These are phyloP conservation scores for Acer yangbiense DNA, from an alignment of 345 rosid genomes.

Conservation along the genomic window DNA sequence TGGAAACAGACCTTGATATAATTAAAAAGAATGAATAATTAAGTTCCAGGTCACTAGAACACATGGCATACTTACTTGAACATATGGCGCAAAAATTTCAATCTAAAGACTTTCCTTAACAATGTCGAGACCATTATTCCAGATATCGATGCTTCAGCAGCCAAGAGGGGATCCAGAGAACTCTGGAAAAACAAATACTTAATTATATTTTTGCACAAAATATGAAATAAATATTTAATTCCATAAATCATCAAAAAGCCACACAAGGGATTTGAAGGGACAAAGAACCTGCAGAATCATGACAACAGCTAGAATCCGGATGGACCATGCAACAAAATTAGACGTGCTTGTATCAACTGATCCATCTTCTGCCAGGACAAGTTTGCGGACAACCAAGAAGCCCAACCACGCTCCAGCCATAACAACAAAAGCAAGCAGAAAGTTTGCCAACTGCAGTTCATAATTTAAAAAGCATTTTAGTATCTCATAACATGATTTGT, in stretches of 20 bases:
- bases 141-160: constrained; percentile 57
- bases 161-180: constrained; percentile 79
- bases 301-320: constrained; percentile 60
- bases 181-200: constrained; percentile 50
- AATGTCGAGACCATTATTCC: constrained; percentile 49
- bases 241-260: background rate
- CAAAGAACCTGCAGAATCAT: constrained; percentile 79
- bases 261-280: constrained; percentile 5
- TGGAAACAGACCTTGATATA: background rate
- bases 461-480: constrained; percentile 6
- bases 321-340: constrained; percentile 77
- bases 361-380: constrained; percentile 86
- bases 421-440: constrained; percentile 67
- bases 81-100: constrained; percentile 47
- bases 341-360: constrained; percentile 73
- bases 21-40: constrained; percentile 4
- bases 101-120: constrained; percentile 43
- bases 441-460: constrained; percentile 61
- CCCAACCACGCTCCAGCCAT: constrained; percentile 95
- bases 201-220: constrained; percentile 7
- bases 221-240: background rate
- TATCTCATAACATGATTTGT: constrained; percentile 7
- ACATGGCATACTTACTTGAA: constrained; percentile 56
- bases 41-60: background rate
- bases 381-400: constrained; percentile 86